Evolutionary conservation across 2,329 filamentous ascomycete genomes (phyloP).

Genomic region (Penicillium sp.): DNA sequence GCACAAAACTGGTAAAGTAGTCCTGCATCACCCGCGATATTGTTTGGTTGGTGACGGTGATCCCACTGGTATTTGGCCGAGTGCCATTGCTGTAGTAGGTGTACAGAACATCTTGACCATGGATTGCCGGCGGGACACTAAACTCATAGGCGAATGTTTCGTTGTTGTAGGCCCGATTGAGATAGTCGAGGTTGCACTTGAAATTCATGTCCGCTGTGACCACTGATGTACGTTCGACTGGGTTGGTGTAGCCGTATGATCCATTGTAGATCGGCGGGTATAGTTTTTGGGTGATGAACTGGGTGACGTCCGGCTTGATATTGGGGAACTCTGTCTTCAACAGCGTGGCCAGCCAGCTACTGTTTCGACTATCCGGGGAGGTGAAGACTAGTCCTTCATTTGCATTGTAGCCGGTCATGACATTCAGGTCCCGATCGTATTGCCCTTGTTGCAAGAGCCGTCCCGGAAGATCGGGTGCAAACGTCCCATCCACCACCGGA

Average conservation of each 20-base stretch:
- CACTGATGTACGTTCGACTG: slow-evolving; percentile 41
- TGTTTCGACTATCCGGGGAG: slow-evolving; percentile 28
- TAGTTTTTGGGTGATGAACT: slow-evolving; percentile 45
- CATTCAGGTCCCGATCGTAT: slow-evolving; percentile 41
- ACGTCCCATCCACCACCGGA: slow-evolving; percentile 47
- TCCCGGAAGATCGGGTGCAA: slow-evolving; percentile 45
- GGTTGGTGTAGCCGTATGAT: slow-evolving; percentile 42
- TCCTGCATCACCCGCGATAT: slow-evolving; percentile 35
- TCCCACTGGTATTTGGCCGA: slow-evolving; percentile 23
- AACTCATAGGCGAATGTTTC: slow-evolving; percentile 51
- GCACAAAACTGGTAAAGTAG: slow-evolving; percentile 36
- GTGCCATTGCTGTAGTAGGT: slow-evolving; percentile 46
- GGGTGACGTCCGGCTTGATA: slow-evolving; percentile 24
- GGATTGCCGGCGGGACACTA: slow-evolving; percentile 48
- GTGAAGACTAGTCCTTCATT: slow-evolving; percentile 43
- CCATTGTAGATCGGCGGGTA: slow-evolving; percentile 51
- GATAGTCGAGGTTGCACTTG: slow-evolving; percentile 51
- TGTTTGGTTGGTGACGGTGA: slow-evolving; percentile 24
- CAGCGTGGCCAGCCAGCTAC: slow-evolving; percentile 16
- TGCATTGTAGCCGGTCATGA: slow-evolving; percentile 45
- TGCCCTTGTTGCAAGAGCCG: slow-evolving; percentile 41
- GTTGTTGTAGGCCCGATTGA: slow-evolving; percentile 47
- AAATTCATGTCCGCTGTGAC: slow-evolving; percentile 44
- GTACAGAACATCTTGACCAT: slow-evolving; percentile 49
- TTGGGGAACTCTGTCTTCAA: slow-evolving; percentile 23